Evolutionary conservation across 768 basidiomycete genomes (phyloP).

Genomic region (Lactarius sp.): DNA sequence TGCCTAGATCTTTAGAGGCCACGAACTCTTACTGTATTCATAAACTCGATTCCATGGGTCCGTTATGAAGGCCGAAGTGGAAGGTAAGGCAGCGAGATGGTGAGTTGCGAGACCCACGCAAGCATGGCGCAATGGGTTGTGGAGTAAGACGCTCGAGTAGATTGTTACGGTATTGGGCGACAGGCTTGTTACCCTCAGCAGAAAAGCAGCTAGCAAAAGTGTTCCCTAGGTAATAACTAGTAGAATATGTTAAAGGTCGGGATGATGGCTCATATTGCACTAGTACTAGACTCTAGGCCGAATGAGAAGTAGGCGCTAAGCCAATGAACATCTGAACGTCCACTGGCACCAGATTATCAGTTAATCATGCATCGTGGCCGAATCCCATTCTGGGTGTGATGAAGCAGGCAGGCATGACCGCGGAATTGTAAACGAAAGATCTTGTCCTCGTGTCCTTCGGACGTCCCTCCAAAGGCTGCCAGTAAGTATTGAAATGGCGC

Average conservation of each 20-base stretch:
- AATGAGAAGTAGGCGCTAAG: not conserved
- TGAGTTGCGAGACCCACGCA: not conserved
- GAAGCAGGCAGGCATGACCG: not conserved
- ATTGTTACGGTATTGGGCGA: not conserved
- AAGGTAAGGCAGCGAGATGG: not conserved
- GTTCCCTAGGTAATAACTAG: not conserved
- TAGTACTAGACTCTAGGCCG: not conserved
- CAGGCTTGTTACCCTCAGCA: not conserved
- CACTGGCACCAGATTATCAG: not conserved
- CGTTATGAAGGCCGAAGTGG: not conserved
- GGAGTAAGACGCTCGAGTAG: constrained; percentile 2
- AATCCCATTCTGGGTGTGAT: not conserved
- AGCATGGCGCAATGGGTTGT: constrained; percentile 7
- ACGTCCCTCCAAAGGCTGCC: not conserved
- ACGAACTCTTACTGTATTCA: not conserved
- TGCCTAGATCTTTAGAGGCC: not conserved
- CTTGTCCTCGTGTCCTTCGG: not conserved
- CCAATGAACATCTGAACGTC: not conserved
- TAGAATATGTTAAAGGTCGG: not conserved
- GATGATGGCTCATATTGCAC: not conserved
- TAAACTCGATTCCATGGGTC: not conserved
- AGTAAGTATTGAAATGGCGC: not conserved
- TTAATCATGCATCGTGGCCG: not conserved
- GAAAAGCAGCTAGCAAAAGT: not conserved
- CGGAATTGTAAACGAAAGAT: not conserved